Conservation (phyloP, 2,329 filamentous ascomycete genomes). For the Penicillium sp. region DNA sequence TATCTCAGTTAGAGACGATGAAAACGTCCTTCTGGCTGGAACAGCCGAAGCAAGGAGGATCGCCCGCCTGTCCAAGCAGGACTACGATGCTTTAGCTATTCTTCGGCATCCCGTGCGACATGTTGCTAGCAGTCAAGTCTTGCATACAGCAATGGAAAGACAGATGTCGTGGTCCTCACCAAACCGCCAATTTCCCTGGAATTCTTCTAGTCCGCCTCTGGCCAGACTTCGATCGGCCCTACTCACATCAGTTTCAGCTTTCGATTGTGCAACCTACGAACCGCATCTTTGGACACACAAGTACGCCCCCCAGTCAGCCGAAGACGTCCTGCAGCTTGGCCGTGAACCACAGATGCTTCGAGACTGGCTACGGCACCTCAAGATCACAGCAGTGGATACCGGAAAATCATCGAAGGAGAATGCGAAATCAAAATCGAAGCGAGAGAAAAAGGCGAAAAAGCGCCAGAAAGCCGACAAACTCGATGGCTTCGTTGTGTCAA, state of each 20-base stretch:
- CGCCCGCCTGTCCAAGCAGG: neutral
- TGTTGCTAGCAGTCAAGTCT: conserved; percentile 29
- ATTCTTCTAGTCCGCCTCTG: conserved; percentile 57
- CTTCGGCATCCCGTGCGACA: conserved; percentile 32
- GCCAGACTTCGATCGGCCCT: conserved; percentile 60
- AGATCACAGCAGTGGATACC: conserved; percentile 72
- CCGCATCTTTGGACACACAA: conserved; percentile 74
- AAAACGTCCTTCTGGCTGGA: conserved; percentile 33
- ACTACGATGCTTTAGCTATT: conserved; percentile 2
- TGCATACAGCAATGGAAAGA: conserved; percentile 29
- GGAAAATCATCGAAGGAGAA: conserved; percentile 41
- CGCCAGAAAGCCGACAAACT: conserved; percentile 68
- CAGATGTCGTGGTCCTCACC: conserved; percentile 28
- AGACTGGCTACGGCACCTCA: conserved; percentile 76
- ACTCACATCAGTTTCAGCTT: conserved; percentile 66
- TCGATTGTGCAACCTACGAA: conserved; percentile 77
- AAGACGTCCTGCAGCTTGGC: conserved; percentile 72
- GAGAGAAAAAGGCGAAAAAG: conserved; percentile 47
- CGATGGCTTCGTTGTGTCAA: conserved; percentile 76
- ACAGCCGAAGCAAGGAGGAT: conserved; percentile 12
- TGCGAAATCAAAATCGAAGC: conserved; percentile 24
- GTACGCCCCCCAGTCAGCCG: conserved; percentile 69
- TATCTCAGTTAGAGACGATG: conserved; percentile 32
- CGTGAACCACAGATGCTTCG: conserved; percentile 68
- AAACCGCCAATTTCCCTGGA: conserved; percentile 1